Percentiles rank a stretch among this genome's conserved stretches.
Evolutionary conservation across 768 basidiomycete genomes (phyloP).

Genomic region (Omphalotus guepiniiformis): DNA sequence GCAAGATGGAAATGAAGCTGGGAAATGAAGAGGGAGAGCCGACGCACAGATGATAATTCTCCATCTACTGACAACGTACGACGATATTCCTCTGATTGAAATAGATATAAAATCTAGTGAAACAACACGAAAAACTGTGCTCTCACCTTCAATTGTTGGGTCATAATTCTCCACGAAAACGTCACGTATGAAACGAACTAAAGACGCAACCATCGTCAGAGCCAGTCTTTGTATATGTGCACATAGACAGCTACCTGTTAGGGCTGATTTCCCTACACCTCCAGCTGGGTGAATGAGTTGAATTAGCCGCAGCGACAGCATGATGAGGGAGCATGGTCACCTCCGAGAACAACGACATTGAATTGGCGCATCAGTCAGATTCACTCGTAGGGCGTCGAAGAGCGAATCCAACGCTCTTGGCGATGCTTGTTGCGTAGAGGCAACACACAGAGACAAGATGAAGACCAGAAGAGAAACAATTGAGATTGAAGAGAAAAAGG

Average conservation of each 20-base stretch:
- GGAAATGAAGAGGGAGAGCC: conserved; percentile 8
- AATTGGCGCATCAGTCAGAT: conserved; percentile 54
- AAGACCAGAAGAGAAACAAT: conserved; percentile 6
- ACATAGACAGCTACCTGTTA: conserved; percentile 44
- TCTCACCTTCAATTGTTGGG: conserved; percentile 78
- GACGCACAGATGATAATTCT: conserved; percentile 54
- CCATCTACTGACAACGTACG: conserved; percentile 64
- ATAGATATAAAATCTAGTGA: conserved; percentile 12
- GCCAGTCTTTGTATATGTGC: not conserved
- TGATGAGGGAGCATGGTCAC: conserved; percentile 33
- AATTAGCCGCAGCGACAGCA: conserved; percentile 4
- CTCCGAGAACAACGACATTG: conserved; percentile 78
- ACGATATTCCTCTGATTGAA: conserved; percentile 61
- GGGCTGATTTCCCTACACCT: conserved; percentile 85
- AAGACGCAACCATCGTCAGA: conserved; percentile 29
- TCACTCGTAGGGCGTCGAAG: conserved; percentile 9
- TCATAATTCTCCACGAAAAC: conserved; percentile 75
- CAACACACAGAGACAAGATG: not conserved
- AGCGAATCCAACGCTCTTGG: conserved; percentile 6
- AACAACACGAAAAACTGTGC: not conserved
- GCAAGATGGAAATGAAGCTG: conserved; percentile 9
- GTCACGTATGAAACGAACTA: conserved; percentile 70
- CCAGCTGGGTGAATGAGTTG: conserved; percentile 49
- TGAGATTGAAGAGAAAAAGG: conserved; percentile 10
- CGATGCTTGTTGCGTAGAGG: no score